These are phyloP conservation scores for Papiliotrema laurentii DNA, from an alignment of 1,284 basidiomycete genomes.

Conservation along the genomic window DNA sequence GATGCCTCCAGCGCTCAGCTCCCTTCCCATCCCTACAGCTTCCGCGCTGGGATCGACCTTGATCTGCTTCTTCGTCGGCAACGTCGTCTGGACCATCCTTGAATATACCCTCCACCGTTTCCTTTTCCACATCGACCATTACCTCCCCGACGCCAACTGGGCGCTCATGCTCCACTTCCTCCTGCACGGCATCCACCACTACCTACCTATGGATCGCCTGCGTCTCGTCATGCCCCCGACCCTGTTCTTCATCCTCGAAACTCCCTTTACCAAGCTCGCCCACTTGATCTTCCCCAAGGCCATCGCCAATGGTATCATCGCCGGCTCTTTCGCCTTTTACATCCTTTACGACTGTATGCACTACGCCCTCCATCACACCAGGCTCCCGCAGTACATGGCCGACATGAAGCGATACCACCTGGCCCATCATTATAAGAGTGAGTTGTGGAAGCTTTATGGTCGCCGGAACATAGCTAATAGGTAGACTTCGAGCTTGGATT, in stretches of 20 bases:
- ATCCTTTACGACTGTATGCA: conserved; percentile 88
- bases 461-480: conserved; percentile 6
- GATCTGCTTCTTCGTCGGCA: conserved; percentile 71
- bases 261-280: conserved; percentile 84
- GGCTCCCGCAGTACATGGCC: conserved; percentile 76
- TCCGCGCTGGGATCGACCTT: conserved; percentile 50
- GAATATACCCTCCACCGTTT: conserved; percentile 96
- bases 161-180: conserved; percentile 88
- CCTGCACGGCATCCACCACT: conserved; percentile 95
- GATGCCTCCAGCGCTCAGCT: conserved; percentile 20
- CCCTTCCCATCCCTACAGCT: conserved; percentile 26
- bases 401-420: conserved; percentile 98
- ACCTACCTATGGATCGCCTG: conserved; percentile 92
- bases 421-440: conserved; percentile 90
- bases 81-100: conserved; percentile 89
- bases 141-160: conserved; percentile 74
- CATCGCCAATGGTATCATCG: conserved; percentile 88
- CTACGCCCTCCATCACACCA: conserved; percentile 86
- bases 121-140: conserved; percentile 93
- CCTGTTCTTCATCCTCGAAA: conserved; percentile 72
- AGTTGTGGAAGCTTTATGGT: conserved; percentile 15
- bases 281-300: conserved; percentile 76
- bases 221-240: conserved; percentile 96
- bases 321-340: conserved; percentile 87
- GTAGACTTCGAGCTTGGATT: conserved; percentile 91